Percentiles rank a stretch among this genome's conserved stretches.
Conservation (phyloP, 371 early-diverging fungal genomes). For the Circinella minor region DNA sequence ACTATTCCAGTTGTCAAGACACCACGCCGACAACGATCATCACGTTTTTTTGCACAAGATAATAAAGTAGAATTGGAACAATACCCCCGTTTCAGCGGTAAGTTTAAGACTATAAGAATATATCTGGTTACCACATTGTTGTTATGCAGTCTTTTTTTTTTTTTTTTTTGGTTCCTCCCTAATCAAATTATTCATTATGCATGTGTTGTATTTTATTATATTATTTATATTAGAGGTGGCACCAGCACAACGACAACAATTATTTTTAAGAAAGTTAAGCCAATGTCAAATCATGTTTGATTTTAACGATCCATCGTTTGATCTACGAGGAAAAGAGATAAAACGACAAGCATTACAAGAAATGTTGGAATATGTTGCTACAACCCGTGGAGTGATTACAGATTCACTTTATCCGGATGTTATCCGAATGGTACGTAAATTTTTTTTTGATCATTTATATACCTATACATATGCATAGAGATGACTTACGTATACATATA, state of each 20-base stretch:
- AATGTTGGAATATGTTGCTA: slow-evolving; percentile 90
- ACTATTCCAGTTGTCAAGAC: slow-evolving; percentile 79
- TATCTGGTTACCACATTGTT: neutral
- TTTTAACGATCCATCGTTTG: slow-evolving; percentile 87
- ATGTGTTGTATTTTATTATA: neutral
- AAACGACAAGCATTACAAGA: slow-evolving; percentile 91
- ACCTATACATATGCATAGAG: neutral
- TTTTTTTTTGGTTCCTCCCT: neutral
- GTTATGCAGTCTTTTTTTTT: slow-evolving; percentile 9
- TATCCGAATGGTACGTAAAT: slow-evolving; percentile 82
- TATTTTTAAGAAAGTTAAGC: slow-evolving; percentile 85
- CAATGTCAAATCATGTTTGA: slow-evolving; percentile 95
- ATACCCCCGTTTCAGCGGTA: slow-evolving; percentile 80
- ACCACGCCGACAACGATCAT: slow-evolving; percentile 86
- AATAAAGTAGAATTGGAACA: slow-evolving; percentile 74
- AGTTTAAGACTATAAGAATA: neutral
- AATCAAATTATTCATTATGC: too few species aligned
- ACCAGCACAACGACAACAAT: slow-evolving; percentile 72
- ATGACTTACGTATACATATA: too few species aligned
- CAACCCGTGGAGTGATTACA: slow-evolving; percentile 82
- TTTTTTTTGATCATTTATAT: too few species aligned
- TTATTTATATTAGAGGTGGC: slow-evolving; percentile 67
- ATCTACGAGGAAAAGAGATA: slow-evolving; percentile 93
- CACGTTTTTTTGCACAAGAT: slow-evolving; percentile 80
- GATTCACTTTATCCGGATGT: slow-evolving; percentile 91